These are phyloP conservation scores for Prunus campanulata DNA, from an alignment of 306 rosid genomes.

Conservation along the genomic window DNA sequence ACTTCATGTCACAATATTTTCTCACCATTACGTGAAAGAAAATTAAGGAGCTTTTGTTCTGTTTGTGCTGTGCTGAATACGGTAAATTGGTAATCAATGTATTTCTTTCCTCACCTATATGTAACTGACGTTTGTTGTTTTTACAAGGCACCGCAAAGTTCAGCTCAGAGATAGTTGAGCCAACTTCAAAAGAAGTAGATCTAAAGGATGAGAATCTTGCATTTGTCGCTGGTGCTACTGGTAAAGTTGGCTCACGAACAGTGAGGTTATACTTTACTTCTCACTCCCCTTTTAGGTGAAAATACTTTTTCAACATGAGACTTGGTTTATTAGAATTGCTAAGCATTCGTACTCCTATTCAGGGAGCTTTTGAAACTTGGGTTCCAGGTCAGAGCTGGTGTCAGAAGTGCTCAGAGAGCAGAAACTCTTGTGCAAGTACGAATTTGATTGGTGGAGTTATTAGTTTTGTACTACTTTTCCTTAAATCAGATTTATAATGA, in stretches of 20 bases:
- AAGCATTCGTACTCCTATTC: slow-evolving; percentile 27
- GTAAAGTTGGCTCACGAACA: slow-evolving; percentile 89
- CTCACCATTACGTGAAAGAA: neutral
- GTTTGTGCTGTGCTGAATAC: slow-evolving; percentile 8
- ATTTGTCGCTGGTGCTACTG: slow-evolving; percentile 99
- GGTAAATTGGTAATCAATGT: neutral
- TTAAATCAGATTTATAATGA: slow-evolving; percentile 23
- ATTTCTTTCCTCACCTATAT: neutral
- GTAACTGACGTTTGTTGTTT: slow-evolving; percentile 25
- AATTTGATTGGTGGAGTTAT: slow-evolving; percentile 16
- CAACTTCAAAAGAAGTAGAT: slow-evolving; percentile 38
- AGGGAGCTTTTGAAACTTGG: slow-evolving; percentile 99
- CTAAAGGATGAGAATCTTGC: slow-evolving; percentile 65
- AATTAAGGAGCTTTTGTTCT: neutral
- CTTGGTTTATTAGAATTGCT: slow-evolving; percentile 17
- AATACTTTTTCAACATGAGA: slow-evolving; percentile 3
- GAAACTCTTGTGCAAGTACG: slow-evolving; percentile 61
- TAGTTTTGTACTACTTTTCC: slow-evolving; percentile 10
- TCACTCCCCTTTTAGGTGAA: slow-evolving; percentile 7
- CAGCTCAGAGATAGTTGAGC: slow-evolving; percentile 36
- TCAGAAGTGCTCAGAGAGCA: slow-evolving; percentile 71
- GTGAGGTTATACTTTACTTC: slow-evolving; percentile 59
- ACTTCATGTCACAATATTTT: neutral
- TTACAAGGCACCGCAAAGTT: slow-evolving; percentile 46
- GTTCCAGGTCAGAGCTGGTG: slow-evolving; percentile 86